Evolutionary conservation across 495 filamentous ascomycete genomes (phyloP).

Genomic region (Bathelium albidoporum): DNA sequence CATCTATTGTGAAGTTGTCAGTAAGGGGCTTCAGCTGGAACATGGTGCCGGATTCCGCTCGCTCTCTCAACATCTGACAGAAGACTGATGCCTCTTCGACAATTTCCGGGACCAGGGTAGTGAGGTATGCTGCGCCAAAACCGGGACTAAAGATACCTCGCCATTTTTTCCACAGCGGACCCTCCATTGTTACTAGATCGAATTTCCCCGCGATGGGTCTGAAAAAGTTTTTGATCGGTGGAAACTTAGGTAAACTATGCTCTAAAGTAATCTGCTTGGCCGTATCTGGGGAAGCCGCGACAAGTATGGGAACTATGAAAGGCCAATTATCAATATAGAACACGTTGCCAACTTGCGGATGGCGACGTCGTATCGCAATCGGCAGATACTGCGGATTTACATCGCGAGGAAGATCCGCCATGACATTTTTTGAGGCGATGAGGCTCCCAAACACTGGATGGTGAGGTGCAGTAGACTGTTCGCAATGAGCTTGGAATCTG

Average conservation of each 20-base stretch:
- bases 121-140: constrained; percentile 34
- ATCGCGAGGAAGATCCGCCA: background rate
- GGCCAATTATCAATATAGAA: constrained; percentile 42
- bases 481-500: background rate
- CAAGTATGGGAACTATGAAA: constrained; percentile 28
- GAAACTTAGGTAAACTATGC: constrained; percentile 26
- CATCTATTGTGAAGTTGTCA: constrained; percentile 33
- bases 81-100: constrained; percentile 34
- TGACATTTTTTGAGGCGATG: background rate
- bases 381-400: background rate
- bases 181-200: constrained; percentile 32
- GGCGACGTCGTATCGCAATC: background rate
- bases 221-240: constrained; percentile 24
- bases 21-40: constrained; percentile 29
- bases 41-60: constrained; percentile 25
- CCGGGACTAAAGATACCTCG: constrained; percentile 38
- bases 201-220: constrained; percentile 24
- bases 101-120: constrained; percentile 33
- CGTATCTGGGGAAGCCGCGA: constrained; percentile 29
- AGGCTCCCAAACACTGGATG: background rate
- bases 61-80: constrained; percentile 23
- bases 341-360: background rate
- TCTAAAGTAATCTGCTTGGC: constrained; percentile 27
- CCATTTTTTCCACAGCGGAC: constrained; percentile 35
- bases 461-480: background rate